phyloP scores from a whole-genome alignment of 73 alveolate genomes.

The Blepharisma stoltei region DNA sequence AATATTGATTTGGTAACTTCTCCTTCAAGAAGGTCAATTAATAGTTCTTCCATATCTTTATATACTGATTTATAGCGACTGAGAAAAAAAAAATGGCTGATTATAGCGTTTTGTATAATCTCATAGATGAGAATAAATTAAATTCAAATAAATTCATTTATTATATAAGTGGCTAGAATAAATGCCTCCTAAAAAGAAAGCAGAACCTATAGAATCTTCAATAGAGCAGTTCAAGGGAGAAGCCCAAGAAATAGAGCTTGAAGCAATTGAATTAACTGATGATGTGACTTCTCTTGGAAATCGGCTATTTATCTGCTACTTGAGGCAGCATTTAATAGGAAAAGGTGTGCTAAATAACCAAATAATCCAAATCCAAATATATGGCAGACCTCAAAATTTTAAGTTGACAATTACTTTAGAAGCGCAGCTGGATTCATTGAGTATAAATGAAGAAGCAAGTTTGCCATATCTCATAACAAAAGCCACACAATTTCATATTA shows the following conservation, averaged over 20 bases:
- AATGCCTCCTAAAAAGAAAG: neutral
- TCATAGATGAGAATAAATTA: no score
- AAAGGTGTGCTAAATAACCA: neutral
- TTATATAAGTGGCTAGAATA: no score
- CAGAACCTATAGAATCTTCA: neutral
- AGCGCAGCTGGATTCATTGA: neutral
- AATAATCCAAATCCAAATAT: slow-evolving; percentile 1
- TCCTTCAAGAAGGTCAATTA: no score
- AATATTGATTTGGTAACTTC: no score
- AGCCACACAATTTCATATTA: slow-evolving; percentile 23
- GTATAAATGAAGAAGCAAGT: neutral
- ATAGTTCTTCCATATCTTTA: no score
- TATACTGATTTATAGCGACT: no score
- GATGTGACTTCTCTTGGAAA: neutral
- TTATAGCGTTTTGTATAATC: no score
- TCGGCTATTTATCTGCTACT: neutral
- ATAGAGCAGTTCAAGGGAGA: slow-evolving; percentile 6
- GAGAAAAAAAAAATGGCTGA: no score
- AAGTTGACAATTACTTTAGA: neutral
- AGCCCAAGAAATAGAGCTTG: neutral
- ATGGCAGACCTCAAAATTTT: slow-evolving; percentile 14
- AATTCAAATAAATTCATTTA: no score
- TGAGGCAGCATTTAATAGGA: neutral
- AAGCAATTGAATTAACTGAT: neutral
- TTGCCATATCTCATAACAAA: slow-evolving; percentile 17